Evolutionary conservation across 2,329 filamentous ascomycete genomes (phyloP), one percentile per base, ranked within the genome.

Genomic region (Penicillium sclerotiorum): DNA sequence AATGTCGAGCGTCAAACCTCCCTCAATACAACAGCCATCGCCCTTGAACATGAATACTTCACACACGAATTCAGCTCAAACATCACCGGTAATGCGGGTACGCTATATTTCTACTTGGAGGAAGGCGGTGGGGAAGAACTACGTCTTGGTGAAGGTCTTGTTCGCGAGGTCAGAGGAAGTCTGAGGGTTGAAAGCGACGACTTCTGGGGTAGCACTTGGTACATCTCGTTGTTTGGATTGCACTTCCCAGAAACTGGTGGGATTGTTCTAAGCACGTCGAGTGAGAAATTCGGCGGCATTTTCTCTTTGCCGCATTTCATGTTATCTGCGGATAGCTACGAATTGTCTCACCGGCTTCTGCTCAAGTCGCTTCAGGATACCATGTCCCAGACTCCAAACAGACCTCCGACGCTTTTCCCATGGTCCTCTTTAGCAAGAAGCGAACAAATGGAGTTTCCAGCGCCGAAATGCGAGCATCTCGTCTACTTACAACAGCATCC

Each of bases 201-300:
- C 48, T 82, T 82, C 58, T 79, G 82, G 52, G 87, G 88, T 5
- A 86, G 86, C 64, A 88, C 84, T 58, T 92, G 88, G 85, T 87
- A 92, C 59, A 84, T 95, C 73, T 80, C 83, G 44, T 73, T 96
- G 42, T 86, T 90, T 70, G 94, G 94, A 3, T 81, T 95, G 4
- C 93, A 97, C 73, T 95, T 91, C 78, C 85, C 88, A 30, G 80
- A 82, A n/a, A 83, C 88, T 55, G 94, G 94, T 1, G 82, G 85
- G 12, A 83, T 94, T 42, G 75, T 97, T 28, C 75, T 97, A 66
- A 89, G 88, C 1, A 96, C 93, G 1, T 93, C 91, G 40, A 96
- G 91, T 69, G 89, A 96, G 65, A 96, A 95, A 75, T 94, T 94
- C 64, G 84, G 87, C n/a, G 92, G 94, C 36, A 86, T 97, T 48